Conservation (phyloP, 2,329 filamentous ascomycete species). For the Drechmeria coniospora region DNA sequence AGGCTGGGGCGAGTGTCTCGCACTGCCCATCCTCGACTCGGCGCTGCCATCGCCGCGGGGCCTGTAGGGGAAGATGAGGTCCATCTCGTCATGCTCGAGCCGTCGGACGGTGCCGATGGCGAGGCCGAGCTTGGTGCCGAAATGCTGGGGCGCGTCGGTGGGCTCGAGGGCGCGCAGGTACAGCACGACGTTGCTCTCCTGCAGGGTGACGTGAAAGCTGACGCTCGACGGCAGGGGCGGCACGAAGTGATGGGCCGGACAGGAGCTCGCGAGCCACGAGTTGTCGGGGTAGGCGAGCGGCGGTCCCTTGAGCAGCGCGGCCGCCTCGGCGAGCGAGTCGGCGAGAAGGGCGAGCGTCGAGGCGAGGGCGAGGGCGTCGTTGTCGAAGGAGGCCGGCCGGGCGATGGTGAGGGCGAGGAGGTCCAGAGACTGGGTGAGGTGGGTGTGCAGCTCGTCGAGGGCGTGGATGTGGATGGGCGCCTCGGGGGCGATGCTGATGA, state of each 20-base stretch:
- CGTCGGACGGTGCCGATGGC: slow-evolving; percentile 51
- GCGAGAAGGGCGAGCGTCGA: slow-evolving; percentile 41
- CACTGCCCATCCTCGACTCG: slow-evolving; percentile 10
- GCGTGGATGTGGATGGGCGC: slow-evolving; percentile 48
- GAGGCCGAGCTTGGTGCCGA: slow-evolving; percentile 52
- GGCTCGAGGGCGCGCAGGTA: slow-evolving; percentile 56
- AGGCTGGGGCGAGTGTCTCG: slow-evolving; percentile 11
- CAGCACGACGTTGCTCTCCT: slow-evolving; percentile 55
- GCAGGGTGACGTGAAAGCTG: slow-evolving; percentile 58
- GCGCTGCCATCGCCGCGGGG: slow-evolving; percentile 14
- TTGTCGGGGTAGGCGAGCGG: slow-evolving; percentile 22
- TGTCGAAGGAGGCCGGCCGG: slow-evolving; percentile 1
- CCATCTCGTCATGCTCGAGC: slow-evolving; percentile 65
- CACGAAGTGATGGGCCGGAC: slow-evolving; percentile 26
- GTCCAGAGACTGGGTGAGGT: slow-evolving; percentile 72
- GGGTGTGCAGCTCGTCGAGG: slow-evolving; percentile 54
- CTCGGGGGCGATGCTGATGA: slow-evolving; percentile 30
- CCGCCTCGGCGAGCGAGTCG: slow-evolving; percentile 36
- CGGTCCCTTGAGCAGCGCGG: slow-evolving; percentile 39
- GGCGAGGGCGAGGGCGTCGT: slow-evolving; percentile 39
- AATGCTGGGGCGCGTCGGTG: slow-evolving; percentile 42
- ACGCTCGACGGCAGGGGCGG: slow-evolving; percentile 40
- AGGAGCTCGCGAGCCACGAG: slow-evolving; percentile 28
- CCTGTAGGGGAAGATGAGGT: slow-evolving; percentile 54
- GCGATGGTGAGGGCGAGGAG: slow-evolving; percentile 64